Conservation (phyloP, 1,139 yeast genomes). For the Candida glucosophila region DNA sequence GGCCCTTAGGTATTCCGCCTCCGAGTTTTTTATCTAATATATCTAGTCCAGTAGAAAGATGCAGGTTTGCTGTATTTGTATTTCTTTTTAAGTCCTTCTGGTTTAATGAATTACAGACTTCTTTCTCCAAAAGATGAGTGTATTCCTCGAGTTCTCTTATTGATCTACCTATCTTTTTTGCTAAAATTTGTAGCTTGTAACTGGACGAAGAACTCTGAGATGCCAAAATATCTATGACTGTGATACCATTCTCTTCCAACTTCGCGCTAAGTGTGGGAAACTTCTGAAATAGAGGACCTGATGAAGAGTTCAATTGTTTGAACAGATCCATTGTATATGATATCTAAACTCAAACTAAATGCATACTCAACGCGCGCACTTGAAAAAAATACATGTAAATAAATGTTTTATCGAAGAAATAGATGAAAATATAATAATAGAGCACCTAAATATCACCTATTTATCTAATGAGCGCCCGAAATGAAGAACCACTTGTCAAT, state of each 20-base stretch:
- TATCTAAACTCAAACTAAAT: neutral
- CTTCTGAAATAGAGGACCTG: constrained; percentile 7
- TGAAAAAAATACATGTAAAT: neutral
- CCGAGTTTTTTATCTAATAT: constrained; percentile 46
- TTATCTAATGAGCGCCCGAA: constrained; percentile 60
- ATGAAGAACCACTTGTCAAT: constrained; percentile 99
- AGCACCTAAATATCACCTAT: neutral
- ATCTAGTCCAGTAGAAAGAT: constrained; percentile 52
- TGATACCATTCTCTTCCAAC: constrained; percentile 13
- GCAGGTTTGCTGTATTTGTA: constrained; percentile 1
- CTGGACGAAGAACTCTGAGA: constrained; percentile 4
- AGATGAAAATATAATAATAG: neutral
- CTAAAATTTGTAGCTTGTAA: constrained; percentile 16
- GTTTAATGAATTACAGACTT: constrained; percentile 9
- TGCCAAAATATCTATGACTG: constrained; percentile 16
- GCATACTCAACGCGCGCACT: neutral
- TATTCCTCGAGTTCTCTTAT: constrained; percentile 39
- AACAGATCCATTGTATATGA: constrained; percentile 15
- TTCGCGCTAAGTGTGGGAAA: constrained; percentile 10
- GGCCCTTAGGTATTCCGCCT: constrained; percentile 65
- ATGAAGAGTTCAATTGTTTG: constrained; percentile 14
- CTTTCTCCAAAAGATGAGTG: constrained; percentile 16
- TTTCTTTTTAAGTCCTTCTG: constrained; percentile 2
- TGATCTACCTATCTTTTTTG: constrained; percentile 39
- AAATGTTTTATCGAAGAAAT: neutral